Percentiles rank a stretch among this genome's conserved stretches.
Evolutionary conservation across 371 early-diverging fungal genomes (phyloP).

Genomic region (Mortierella sp.): DNA sequence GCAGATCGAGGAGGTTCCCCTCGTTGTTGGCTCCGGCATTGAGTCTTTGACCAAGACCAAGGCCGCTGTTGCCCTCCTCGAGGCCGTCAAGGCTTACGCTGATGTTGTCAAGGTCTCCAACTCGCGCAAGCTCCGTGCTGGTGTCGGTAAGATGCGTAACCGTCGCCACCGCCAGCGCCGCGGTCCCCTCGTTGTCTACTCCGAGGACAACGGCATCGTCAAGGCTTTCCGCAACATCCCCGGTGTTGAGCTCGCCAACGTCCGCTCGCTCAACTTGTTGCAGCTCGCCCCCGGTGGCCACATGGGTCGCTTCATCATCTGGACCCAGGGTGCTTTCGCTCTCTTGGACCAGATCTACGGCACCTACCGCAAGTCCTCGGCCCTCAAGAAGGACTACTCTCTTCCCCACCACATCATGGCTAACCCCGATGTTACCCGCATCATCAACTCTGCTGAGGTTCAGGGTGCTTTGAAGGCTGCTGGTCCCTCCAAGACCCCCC

Average conservation of each 20-base stretch:
- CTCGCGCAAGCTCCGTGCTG: slow-evolving; percentile 98
- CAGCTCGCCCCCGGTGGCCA: slow-evolving; percentile 99
- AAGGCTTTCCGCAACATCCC: slow-evolving; percentile 99
- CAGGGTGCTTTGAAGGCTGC: slow-evolving; percentile 95
- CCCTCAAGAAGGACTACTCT: slow-evolving; percentile 94
- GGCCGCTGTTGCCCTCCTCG: slow-evolving; percentile 94
- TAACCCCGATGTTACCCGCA: slow-evolving; percentile 95
- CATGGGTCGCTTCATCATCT: slow-evolving; percentile 99
- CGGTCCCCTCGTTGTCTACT: slow-evolving; percentile 98
- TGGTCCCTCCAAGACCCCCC: slow-evolving; percentile 82
- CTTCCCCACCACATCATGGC: slow-evolving; percentile 91
- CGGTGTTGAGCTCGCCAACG: slow-evolving; percentile 97
- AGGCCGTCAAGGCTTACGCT: slow-evolving; percentile 93
- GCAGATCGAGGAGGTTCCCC: slow-evolving; percentile 96
- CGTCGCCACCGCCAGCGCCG: slow-evolving; percentile 98
- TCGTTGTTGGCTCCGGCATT: slow-evolving; percentile 90
- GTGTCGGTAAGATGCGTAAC: slow-evolving; percentile 99
- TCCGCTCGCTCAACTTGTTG: slow-evolving; percentile 96
- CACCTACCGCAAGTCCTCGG: slow-evolving; percentile 81
- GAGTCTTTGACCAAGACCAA: slow-evolving; percentile 96
- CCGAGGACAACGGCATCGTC: slow-evolving; percentile 94
- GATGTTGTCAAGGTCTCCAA: slow-evolving; percentile 98
- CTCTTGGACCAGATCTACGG: slow-evolving; percentile 97
- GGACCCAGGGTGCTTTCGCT: slow-evolving; percentile 98
- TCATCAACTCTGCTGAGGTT: slow-evolving; percentile 98